Base-by-base conservation (phyloP, 768 basidiomycete genomes). In the Cystobasidium ongulense region DNA sequence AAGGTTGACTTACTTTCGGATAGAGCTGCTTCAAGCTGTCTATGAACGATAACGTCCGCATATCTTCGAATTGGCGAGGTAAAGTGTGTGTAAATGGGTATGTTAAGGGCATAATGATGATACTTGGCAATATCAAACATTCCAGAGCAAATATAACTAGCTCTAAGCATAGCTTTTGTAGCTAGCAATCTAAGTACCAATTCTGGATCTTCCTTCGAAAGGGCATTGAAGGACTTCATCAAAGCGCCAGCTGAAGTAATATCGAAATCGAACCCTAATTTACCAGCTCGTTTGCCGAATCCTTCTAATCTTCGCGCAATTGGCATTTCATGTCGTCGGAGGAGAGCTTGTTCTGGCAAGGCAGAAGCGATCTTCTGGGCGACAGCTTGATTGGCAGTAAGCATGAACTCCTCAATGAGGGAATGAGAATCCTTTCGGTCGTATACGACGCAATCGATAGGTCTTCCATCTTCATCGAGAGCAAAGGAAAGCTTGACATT, bases 51-150 rank as follows among this genome's bases (percentile, higher is more conserved):
- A 61, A 99, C 84, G 79, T 99, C 96, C 63, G 96, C 4, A 89
- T 76, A 76, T 3, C 73, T 75, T 70, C 76, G 78, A 75, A 77
- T 75, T 4, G 75, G 75, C 17, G 75, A 92, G 0, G 90, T 92
- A 82, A 91, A 92, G 81, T 92, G 90, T 10, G 90, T 95, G 83
- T 98, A 99, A 53, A 99, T 85, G 21, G 96, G 93, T 4, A 87
- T 84, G 76, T 88, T 95, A 76, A 98, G 84, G 0, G 94, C 88
- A 80, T 91, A 98, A 82, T 99, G 96, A 35, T 87, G 83, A 79
- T 98, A 99, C 83, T 97, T 97, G 50, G 93, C 92, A 79, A 99
- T 99, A 81, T 99, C 96, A 77, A 99, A 84, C 95, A 97, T 97
- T 76, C 96, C 96, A 29, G 93, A 87, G 80, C 96, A 99, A 88